phyloP scores from a whole-genome alignment of 2,329 filamentous ascomycete genomes.

The Aspergillus sclerotialis region DNA sequence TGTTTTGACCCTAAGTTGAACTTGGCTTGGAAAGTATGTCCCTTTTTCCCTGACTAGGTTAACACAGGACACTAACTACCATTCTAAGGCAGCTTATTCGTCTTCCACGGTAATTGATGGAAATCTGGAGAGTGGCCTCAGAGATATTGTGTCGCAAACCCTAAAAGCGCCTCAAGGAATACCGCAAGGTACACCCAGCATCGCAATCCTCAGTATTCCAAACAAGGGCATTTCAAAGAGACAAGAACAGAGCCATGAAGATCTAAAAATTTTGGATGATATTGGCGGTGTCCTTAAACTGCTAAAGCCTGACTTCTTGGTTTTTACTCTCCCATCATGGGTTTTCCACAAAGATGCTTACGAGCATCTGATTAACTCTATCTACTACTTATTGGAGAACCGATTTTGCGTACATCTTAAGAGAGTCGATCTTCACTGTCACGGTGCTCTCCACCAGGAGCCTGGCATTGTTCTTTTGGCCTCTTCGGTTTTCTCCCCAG shows the following conservation, averaged over 20 bases:
- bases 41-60: too few relatives aligned
- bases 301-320: background rate
- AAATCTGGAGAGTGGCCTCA: background rate
- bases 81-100: background rate
- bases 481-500: background rate
- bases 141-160: background rate
- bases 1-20: background rate
- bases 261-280: background rate
- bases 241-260: background rate
- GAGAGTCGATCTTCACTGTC: background rate
- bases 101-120: background rate
- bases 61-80: background rate
- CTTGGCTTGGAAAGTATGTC: background rate
- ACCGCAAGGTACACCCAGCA: background rate
- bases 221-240: background rate
- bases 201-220: background rate
- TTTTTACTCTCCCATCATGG: background rate
- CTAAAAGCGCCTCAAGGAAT: background rate
- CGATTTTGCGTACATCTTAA: background rate
- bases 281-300: background rate
- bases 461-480: background rate
- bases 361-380: background rate
- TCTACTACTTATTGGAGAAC: background rate
- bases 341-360: background rate
- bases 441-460: background rate